A percentile compares a stretch with the other conserved stretches of the same genome.
Evolutionary conservation across 176 grass and related monocot genomes (phyloP).

Genomic region (Triticum turgidum): DNA sequence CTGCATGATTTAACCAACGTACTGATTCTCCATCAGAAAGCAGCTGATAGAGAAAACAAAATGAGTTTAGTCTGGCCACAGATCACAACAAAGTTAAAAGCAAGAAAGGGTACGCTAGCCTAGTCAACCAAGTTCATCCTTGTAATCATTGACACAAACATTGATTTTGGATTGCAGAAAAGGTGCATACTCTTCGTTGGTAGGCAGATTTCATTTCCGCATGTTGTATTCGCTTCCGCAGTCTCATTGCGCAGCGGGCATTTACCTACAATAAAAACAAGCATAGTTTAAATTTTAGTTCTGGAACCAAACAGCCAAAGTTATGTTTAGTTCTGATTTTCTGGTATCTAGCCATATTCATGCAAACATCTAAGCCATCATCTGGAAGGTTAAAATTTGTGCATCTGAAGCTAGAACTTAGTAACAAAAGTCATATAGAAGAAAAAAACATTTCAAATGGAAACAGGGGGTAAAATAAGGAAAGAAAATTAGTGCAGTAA

Average conservation of each 20-base stretch:
- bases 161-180: slow-evolving; percentile 31
- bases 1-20: slow-evolving; percentile 91
- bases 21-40: slow-evolving; percentile 92
- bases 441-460: background rate
- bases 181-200: slow-evolving; percentile 62
- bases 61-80: slow-evolving; percentile 10
- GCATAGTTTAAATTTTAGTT: slow-evolving; percentile 2
- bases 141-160: slow-evolving; percentile 7
- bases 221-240: slow-evolving; percentile 63
- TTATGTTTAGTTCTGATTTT: background rate
- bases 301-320: background rate
- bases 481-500: background rate
- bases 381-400: background rate
- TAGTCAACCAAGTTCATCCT: slow-evolving; percentile 13
- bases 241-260: slow-evolving; percentile 57
- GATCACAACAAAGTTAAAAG: slow-evolving; percentile 15
- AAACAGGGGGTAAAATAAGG: background rate
- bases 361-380: background rate
- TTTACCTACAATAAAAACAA: slow-evolving; percentile 60
- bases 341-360: slow-evolving; percentile 6
- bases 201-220: slow-evolving; percentile 82
- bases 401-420: background rate
- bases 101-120: background rate
- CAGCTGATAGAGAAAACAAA: slow-evolving; percentile 59
- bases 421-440: background rate